Evolutionary conservation across 441 rosid species (phyloP).

Genomic region (Cnidoscolus chayamansa): DNA sequence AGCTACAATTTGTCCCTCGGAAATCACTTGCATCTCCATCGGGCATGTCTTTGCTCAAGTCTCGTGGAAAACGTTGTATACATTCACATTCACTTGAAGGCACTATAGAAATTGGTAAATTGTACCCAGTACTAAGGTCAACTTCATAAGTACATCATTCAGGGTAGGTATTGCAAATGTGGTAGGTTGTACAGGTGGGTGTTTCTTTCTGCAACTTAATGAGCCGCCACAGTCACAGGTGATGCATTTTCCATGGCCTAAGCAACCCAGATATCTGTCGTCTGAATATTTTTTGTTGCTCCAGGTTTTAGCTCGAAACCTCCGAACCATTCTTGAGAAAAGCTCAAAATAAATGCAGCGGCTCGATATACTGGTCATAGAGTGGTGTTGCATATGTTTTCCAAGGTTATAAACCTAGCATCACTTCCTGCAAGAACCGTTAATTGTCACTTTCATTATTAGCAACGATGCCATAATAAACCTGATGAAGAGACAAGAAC

Average conservation of each 20-base stretch:
- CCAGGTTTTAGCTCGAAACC: slow-evolving; percentile 1
- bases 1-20: slow-evolving; percentile 35
- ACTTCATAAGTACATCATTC: not conserved
- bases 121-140: not conserved
- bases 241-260: not conserved
- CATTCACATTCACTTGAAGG: not conserved
- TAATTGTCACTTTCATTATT: too few species aligned
- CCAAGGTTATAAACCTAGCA: not conserved
- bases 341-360: too few species aligned
- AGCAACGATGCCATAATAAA: not conserved
- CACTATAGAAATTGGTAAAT: not conserved
- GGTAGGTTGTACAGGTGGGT: not conserved
- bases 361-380: slow-evolving; percentile 6
- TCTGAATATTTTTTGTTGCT: not conserved
- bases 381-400: not conserved
- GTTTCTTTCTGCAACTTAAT: not conserved
- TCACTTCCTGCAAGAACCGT: not conserved
- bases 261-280: not conserved
- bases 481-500: not conserved
- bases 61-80: not conserved
- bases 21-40: not conserved
- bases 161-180: not conserved
- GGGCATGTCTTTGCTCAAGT: not conserved
- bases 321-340: too few species aligned
- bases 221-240: not conserved